Conservation (phyloP, 2,329 filamentous ascomycete genomes). For the Penicillium psychrosexuale region DNA sequence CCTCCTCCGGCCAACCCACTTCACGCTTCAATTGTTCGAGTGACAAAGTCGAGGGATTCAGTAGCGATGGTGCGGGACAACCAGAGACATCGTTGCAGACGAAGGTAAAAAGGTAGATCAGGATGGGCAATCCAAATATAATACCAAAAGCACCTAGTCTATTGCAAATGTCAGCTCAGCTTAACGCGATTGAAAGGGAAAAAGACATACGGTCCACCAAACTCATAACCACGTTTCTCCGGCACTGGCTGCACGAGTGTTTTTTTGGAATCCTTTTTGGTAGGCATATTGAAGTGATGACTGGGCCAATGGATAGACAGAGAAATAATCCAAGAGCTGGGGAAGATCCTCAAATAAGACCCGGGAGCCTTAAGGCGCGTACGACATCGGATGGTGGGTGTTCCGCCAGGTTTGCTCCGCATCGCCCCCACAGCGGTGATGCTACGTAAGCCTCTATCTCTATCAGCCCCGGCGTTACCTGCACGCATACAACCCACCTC, state of each 20-base stretch:
- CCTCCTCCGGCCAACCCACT: conserved; percentile 74
- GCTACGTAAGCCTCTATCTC: conserved; percentile 20
- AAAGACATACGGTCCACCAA: conserved; percentile 45
- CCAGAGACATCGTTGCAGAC: conserved; percentile 90
- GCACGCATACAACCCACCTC: neutral
- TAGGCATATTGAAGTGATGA: conserved; percentile 25
- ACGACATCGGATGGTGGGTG: conserved; percentile 20
- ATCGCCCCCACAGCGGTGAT: conserved; percentile 7
- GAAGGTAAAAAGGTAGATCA: conserved; percentile 77
- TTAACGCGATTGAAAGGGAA: neutral
- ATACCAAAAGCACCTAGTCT: conserved; percentile 75
- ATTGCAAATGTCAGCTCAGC: conserved; percentile 15
- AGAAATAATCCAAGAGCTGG: conserved; percentile 2
- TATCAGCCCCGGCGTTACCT: neutral
- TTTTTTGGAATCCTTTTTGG: conserved; percentile 32
- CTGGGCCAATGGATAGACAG: neutral
- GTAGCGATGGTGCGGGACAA: conserved; percentile 79
- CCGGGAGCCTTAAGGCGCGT: conserved; percentile 7
- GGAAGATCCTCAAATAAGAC: conserved; percentile 10
- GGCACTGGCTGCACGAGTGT: conserved; percentile 36
- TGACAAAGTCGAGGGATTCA: conserved; percentile 68
- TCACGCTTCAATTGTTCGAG: conserved; percentile 72
- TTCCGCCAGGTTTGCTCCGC: conserved; percentile 17
- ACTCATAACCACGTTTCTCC: conserved; percentile 47
- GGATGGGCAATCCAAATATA: conserved; percentile 73